Evolutionary conservation across 108 stramenopile species (phyloP), one percentile per base, ranked within the genome.

Genomic region (Cyclotella sp.): DNA sequence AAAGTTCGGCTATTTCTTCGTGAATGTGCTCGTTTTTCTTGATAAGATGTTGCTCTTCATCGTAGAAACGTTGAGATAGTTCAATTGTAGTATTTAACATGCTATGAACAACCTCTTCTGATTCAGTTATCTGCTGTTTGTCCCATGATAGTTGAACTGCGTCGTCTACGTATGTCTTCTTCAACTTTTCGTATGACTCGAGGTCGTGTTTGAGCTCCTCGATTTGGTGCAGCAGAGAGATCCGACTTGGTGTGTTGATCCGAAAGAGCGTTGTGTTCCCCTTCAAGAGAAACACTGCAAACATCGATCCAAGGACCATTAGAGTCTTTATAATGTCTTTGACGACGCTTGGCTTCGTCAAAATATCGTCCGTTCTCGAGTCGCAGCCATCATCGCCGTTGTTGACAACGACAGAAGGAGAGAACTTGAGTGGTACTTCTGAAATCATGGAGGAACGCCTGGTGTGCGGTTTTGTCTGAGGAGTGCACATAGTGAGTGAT

Each of bases 121-220:
- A 57, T 57, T 72, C 71, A 15, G 0, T 9, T 16, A 72, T 57
- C 28, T 72, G 71, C 47, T 72, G 71, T 19, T 40, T 29, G 41
- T 72, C 71, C 71, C 71, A 72, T 1, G 27, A 34, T 9, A 72
- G 71, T 43, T 72, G 52, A 0, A 72, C 13, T 49, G 60, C 71
- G 8, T 72, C 71, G 46, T 62, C 52, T 0, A 62, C 46, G 14
- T 21, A 46, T 18, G 46, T 21, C 26, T 72, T 61, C 60, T 72
- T 72, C 16, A 72, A 43, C 15, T 5, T 18, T 34, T 72, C 71
- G 55, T 42, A 72, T 14, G 71, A 39, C 12, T 72, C 60, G 14
- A 72, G 45, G 46, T 72, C 60, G 18, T 61, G 71, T 22, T 44
- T 72, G 59, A 72, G 71, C 8, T 61, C 29, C 1, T 60, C 58